Conservation (phyloP, 306 rosid genomes). For the Elaeagnus macrophylla region DNA sequence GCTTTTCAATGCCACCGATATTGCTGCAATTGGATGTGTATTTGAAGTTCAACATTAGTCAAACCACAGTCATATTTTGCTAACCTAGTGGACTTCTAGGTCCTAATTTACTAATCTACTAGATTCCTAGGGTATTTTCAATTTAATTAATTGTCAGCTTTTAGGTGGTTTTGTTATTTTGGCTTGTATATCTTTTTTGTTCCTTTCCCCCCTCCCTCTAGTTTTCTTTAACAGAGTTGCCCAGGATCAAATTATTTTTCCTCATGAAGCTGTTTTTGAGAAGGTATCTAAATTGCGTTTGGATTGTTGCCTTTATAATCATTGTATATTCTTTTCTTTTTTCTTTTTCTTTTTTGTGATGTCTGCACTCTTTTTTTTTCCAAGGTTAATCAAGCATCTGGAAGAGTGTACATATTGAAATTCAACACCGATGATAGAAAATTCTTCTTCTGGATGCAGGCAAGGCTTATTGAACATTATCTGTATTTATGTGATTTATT, state of each 20-base stretch:
- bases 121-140: too few species aligned
- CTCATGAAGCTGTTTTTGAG: conserved; percentile 86
- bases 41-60: not conserved
- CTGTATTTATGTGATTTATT: conserved; percentile 2
- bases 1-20: too few species aligned
- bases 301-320: conserved; percentile 7
- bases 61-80: too few species aligned
- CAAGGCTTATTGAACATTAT: conserved; percentile 21
- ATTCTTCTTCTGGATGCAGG: conserved; percentile 97
- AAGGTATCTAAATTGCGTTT: conserved; percentile 44
- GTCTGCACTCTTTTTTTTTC: conserved; percentile 14
- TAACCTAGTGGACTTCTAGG: too few species aligned
- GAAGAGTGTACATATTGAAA: conserved; percentile 84
- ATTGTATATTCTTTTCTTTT: conserved; percentile 1
- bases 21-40: too few species aligned
- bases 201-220: not conserved
- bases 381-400: conserved; percentile 82
- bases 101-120: too few species aligned
- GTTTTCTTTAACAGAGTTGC: conserved; percentile 46
- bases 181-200: not conserved
- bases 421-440: conserved; percentile 74
- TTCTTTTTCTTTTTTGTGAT: conserved; percentile 1
- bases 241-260: conserved; percentile 91
- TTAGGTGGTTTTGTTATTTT: not conserved
- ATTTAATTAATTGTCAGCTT: too few species aligned